Evolutionary conservation across 2,329 filamentous ascomycete genomes (phyloP).

Genomic region (Exserohilum turcica): DNA sequence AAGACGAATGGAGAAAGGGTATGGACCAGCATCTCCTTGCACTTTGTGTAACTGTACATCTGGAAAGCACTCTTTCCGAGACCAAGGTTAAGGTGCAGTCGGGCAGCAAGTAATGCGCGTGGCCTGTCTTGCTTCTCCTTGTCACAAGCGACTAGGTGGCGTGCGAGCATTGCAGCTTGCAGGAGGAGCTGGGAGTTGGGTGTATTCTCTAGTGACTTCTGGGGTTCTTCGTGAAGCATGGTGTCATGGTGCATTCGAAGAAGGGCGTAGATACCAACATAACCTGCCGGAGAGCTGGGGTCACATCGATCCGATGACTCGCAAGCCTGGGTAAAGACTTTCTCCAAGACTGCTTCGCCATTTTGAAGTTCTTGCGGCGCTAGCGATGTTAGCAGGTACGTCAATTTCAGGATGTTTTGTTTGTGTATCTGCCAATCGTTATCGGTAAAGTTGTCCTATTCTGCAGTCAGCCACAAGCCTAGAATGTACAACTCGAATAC

Average conservation of each 20-base stretch:
- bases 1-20: conserved; percentile 39
- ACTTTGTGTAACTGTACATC: conserved; percentile 31
- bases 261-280: conserved; percentile 31
- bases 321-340: neutral
- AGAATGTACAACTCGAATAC: neutral
- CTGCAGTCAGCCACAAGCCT: no score
- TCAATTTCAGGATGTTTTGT: conserved; percentile 33
- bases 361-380: neutral
- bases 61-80: conserved; percentile 38
- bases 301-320: conserved; percentile 6
- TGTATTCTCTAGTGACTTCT: conserved; percentile 4
- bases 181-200: conserved; percentile 27
- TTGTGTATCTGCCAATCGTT: conserved; percentile 25
- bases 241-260: conserved; percentile 25
- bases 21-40: conserved; percentile 45
- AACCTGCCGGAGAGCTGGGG: conserved; percentile 21
- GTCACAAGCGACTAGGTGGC: conserved; percentile 30
- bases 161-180: conserved; percentile 38
- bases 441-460: neutral
- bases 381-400: conserved; percentile 32
- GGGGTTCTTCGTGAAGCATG: neutral
- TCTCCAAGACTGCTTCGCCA: neutral
- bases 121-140: conserved; percentile 33
- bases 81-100: conserved; percentile 40
- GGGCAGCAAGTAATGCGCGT: conserved; percentile 40